Evolutionary conservation across 495 filamentous ascomycete genomes (phyloP).

Genomic region (Talaromyces ruber): DNA sequence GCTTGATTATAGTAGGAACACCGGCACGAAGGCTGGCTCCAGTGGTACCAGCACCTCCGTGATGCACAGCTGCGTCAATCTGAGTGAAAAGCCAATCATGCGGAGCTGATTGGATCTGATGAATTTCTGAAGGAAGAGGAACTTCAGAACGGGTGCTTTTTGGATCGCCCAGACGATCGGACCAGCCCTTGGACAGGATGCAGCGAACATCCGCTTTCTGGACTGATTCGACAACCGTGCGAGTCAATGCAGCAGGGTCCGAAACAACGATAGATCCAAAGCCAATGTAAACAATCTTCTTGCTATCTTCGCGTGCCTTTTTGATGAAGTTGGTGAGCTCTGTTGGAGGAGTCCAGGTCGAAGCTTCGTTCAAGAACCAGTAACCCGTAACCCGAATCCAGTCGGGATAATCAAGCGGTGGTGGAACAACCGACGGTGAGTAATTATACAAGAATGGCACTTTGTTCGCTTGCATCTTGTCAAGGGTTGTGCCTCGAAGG

Average conservation of each 20-base stretch:
- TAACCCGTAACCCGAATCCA: slow-evolving; percentile 97
- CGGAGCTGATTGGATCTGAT: slow-evolving; percentile 81
- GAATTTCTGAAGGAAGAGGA: slow-evolving; percentile 69
- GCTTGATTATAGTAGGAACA: slow-evolving; percentile 88
- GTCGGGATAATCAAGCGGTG: slow-evolving; percentile 91
- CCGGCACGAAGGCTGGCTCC: slow-evolving; percentile 89
- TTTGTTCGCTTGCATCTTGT: slow-evolving; percentile 92
- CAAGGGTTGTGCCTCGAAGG: slow-evolving; percentile 70
- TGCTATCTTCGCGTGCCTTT: slow-evolving; percentile 67
- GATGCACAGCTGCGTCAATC: slow-evolving; percentile 90
- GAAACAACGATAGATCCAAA: slow-evolving; percentile 96
- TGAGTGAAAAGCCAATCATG: slow-evolving; percentile 96
- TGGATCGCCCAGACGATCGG: slow-evolving; percentile 67
- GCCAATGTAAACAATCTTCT: slow-evolving; percentile 93
- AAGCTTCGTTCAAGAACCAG: slow-evolving; percentile 87
- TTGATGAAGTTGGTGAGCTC: slow-evolving; percentile 75
- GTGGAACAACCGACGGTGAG: slow-evolving; percentile 82
- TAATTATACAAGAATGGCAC: slow-evolving; percentile 98
- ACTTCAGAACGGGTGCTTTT: slow-evolving; percentile 55
- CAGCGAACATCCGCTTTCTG: slow-evolving; percentile 89
- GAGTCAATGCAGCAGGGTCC: slow-evolving; percentile 78
- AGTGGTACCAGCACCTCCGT: slow-evolving; percentile 92
- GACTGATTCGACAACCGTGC: slow-evolving; percentile 83
- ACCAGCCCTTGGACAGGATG: slow-evolving; percentile 98
- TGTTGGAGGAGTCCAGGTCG: slow-evolving; percentile 62